A percentile compares a stretch with the other conserved stretches of the same genome.
Conservation (phyloP, 2,329 filamentous ascomycete species). For the Verticillium dahliae region DNA sequence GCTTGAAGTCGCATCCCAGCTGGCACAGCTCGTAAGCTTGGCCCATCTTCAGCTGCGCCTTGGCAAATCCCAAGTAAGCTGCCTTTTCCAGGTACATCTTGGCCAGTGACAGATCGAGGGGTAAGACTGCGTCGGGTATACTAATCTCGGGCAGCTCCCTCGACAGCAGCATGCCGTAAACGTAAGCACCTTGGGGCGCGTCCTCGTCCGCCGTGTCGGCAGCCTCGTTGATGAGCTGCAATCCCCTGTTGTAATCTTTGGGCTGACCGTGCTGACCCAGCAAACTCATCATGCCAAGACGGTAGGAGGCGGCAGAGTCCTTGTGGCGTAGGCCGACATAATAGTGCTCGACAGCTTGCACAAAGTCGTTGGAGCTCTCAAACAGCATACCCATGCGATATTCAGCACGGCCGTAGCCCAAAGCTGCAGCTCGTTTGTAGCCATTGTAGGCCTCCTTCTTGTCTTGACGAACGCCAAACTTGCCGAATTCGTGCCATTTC, state of each 20-base stretch:
- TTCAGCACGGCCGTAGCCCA: slow-evolving; percentile 81
- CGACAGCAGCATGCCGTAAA: slow-evolving; percentile 90
- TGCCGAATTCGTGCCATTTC: slow-evolving; percentile 98
- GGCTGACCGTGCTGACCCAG: slow-evolving; percentile 87
- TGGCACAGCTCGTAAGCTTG: slow-evolving; percentile 92
- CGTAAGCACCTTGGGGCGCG: slow-evolving; percentile 90
- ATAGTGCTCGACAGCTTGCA: slow-evolving; percentile 89
- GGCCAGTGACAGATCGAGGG: slow-evolving; percentile 65
- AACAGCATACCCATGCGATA: slow-evolving; percentile 99
- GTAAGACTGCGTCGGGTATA: slow-evolving; percentile 64
- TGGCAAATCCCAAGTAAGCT: slow-evolving; percentile 90
- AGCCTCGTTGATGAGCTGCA: slow-evolving; percentile 77
- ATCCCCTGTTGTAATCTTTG: slow-evolving; percentile 70
- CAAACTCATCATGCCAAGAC: slow-evolving; percentile 95
- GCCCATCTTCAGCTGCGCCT: slow-evolving; percentile 96
- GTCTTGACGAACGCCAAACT: slow-evolving; percentile 84
- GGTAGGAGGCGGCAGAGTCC: slow-evolving; percentile 81
- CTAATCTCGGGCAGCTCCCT: slow-evolving; percentile 86
- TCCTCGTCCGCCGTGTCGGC: slow-evolving; percentile 91
- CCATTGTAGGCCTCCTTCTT: slow-evolving; percentile 89
- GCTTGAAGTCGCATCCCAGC: slow-evolving; percentile 90
- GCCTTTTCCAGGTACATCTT: slow-evolving; percentile 93
- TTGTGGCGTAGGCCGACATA: slow-evolving; percentile 69
- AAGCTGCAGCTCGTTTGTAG: slow-evolving; percentile 79
- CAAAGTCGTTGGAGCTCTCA: slow-evolving; percentile 87